These are phyloP conservation scores for Penicillium roqueforti DNA, from an alignment of 495 filamentous ascomycete species.

Conservation along the genomic window DNA sequence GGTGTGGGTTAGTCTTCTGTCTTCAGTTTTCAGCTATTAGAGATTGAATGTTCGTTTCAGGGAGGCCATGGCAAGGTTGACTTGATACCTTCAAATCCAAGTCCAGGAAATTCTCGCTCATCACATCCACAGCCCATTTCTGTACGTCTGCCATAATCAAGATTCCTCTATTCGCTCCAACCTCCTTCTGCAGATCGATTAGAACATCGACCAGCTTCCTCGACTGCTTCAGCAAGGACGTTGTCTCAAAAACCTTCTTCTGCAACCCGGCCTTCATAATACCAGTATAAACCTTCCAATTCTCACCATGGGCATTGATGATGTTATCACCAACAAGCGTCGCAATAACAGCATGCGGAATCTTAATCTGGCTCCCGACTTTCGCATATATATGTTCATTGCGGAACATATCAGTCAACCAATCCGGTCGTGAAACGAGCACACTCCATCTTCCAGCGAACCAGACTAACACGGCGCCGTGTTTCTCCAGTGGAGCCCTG, in stretches of 20 bases:
- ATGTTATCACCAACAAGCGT: slow-evolving; percentile 38
- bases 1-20: not conserved
- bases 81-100: slow-evolving; percentile 22
- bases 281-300: slow-evolving; percentile 32
- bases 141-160: slow-evolving; percentile 24
- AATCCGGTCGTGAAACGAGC: slow-evolving; percentile 32
- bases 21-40: not conserved
- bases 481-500: slow-evolving; percentile 20
- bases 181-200: slow-evolving; percentile 7
- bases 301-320: slow-evolving; percentile 31
- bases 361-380: slow-evolving; percentile 46
- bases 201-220: slow-evolving; percentile 21
- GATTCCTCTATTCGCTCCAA: not conserved
- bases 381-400: slow-evolving; percentile 44
- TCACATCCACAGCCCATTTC: slow-evolving; percentile 28
- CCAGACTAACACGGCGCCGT: slow-evolving; percentile 47
- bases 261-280: slow-evolving; percentile 41
- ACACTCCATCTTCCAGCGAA: slow-evolving; percentile 41
- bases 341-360: slow-evolving; percentile 40
- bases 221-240: slow-evolving; percentile 19
- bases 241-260: slow-evolving; percentile 23
- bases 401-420: slow-evolving; percentile 43
- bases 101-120: slow-evolving; percentile 24
- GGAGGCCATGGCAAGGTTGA: not conserved
- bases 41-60: not conserved